A percentile compares a stretch with the other conserved stretches of the same genome.
These are phyloP conservation scores for Mortierella sp. DNA, from an alignment of 371 early-diverging fungal species.

Conservation along the genomic window DNA sequence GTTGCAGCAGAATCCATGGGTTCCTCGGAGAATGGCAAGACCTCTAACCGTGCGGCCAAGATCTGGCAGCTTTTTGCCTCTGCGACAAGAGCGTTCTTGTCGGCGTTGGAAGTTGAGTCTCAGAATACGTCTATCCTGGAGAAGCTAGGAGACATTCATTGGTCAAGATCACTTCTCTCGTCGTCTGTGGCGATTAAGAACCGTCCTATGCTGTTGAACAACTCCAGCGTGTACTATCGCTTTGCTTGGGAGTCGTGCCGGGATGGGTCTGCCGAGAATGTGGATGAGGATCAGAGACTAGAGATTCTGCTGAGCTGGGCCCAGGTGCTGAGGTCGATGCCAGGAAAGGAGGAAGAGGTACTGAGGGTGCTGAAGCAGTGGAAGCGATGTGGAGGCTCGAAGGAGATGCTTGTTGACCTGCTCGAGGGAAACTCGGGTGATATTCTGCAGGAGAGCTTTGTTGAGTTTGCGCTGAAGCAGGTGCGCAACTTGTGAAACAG, in stretches of 20 bases:
- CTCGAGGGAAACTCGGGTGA: slow-evolving; percentile 37
- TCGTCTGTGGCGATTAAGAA: slow-evolving; percentile 65
- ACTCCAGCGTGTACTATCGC: slow-evolving; percentile 58
- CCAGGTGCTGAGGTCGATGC: slow-evolving; percentile 38
- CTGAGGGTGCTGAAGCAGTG: slow-evolving; percentile 48
- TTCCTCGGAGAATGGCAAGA: slow-evolving; percentile 8
- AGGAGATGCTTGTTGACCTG: slow-evolving; percentile 40
- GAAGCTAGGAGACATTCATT: slow-evolving; percentile 70
- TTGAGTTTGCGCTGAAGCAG: slow-evolving; percentile 46
- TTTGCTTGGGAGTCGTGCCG: slow-evolving; percentile 54
- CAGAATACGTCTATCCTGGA: slow-evolving; percentile 66
- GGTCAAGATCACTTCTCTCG: slow-evolving; percentile 59
- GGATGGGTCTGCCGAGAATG: slow-evolving; percentile 31
- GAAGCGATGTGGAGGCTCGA: slow-evolving; percentile 42
- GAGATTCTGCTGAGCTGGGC: slow-evolving; percentile 52
- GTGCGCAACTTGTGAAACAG: slow-evolving; percentile 12
- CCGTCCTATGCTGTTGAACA: slow-evolving; percentile 62
- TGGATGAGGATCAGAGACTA: slow-evolving; percentile 44
- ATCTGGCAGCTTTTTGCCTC: slow-evolving; percentile 65
- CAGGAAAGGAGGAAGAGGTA: slow-evolving; percentile 49
- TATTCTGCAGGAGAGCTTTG: slow-evolving; percentile 44
- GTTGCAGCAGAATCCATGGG: slow-evolving; percentile 31
- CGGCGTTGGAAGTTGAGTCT: slow-evolving; percentile 62
- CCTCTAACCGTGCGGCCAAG: slow-evolving; percentile 50
- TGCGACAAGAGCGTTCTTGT: slow-evolving; percentile 64